These are phyloP conservation scores for Iris pallida DNA, from an alignment of 116 monocot genomes.

Conservation along the genomic window DNA sequence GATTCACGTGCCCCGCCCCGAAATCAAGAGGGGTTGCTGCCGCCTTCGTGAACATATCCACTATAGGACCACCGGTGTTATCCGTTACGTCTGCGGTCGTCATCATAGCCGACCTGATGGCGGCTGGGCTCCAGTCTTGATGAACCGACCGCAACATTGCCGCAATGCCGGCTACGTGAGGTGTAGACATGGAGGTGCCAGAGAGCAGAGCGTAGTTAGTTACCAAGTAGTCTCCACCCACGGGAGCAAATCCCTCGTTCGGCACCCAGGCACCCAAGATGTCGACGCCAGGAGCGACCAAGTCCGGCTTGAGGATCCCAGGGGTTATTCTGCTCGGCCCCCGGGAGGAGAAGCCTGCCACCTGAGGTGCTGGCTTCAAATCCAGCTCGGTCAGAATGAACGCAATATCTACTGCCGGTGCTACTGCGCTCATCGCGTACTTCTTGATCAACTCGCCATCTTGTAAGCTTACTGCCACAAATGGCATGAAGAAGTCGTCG, in stretches of 20 bases:
- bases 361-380: conserved; percentile 11
- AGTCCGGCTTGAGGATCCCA: conserved; percentile 31
- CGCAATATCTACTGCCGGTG: conserved; percentile 6
- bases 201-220: conserved; percentile 14
- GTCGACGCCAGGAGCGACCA: conserved; percentile 28
- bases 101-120: conserved; percentile 10
- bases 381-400: conserved; percentile 20
- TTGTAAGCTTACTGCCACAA: background rate
- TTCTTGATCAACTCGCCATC: conserved; percentile 7
- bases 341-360: conserved; percentile 27
- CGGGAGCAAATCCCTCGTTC: background rate
- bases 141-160: conserved; percentile 3
- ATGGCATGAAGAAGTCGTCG: conserved; percentile 8
- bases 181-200: conserved; percentile 6
- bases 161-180: background rate
- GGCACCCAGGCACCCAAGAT: conserved; percentile 31
- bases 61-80: background rate
- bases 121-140: background rate
- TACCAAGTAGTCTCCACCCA: background rate
- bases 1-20: conserved; percentile 10
- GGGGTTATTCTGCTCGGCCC: conserved; percentile 19
- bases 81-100: background rate
- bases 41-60: background rate
- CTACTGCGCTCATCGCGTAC: background rate
- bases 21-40: conserved; percentile 1